Percentiles rank a stretch among this genome's conserved stretches.
Conservation (phyloP, 78 protist species). For the Anaeramoeba flamelloides region DNA sequence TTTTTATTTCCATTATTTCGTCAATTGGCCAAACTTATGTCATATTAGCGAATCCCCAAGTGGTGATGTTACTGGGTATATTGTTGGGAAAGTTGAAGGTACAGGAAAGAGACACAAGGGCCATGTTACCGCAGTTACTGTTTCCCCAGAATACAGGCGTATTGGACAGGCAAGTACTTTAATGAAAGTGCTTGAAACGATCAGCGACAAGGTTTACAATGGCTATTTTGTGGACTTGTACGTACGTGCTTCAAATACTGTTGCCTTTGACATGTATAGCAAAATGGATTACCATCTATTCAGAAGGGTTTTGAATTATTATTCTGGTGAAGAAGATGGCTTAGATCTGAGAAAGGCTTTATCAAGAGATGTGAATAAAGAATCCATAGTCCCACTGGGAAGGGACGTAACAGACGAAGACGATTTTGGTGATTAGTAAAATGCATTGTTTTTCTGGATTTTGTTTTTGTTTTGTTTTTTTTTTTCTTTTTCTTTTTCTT, state of each 20-base stretch:
- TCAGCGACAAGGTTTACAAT: not conserved
- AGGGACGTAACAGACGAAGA: not conserved
- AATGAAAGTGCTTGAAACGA: not conserved
- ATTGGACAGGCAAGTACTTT: not conserved
- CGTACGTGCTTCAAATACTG: not conserved
- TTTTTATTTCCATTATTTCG: not conserved
- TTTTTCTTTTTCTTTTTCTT: no score
- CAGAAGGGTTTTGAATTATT: not conserved
- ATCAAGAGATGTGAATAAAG: not conserved
- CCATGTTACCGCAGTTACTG: not conserved
- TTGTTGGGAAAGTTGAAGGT: not conserved
- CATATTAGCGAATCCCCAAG: not conserved
- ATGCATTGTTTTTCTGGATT: no score
- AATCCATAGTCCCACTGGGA: not conserved
- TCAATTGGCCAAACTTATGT: not conserved
- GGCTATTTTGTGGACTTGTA: not conserved
- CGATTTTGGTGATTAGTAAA: no score
- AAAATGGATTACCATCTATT: not conserved
- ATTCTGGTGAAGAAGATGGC: slow-evolving; percentile 1
- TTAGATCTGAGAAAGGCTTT: not conserved
- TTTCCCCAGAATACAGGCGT: not conserved
- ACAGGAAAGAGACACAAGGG: not conserved
- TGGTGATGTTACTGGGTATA: not conserved
- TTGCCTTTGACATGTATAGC: not conserved
- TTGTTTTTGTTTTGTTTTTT: no score